Percentiles rank a stretch among this genome's conserved stretches.
Evolutionary conservation across 2,329 filamentous ascomycete species (phyloP).

Genomic region (Aspergillus felis): DNA sequence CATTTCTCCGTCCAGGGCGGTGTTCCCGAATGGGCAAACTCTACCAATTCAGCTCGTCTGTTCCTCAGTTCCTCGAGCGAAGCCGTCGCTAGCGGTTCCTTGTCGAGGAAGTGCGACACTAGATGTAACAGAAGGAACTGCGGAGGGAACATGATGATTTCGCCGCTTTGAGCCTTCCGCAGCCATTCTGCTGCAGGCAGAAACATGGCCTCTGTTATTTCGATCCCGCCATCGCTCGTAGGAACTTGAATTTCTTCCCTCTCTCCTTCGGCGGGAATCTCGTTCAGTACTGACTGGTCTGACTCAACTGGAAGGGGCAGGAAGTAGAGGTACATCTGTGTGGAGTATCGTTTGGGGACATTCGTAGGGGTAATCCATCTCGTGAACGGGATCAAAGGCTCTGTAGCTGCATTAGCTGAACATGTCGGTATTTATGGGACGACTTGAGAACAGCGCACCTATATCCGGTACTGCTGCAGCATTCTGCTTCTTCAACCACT

Average conservation of each 20-base stretch:
- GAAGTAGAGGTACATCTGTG: constrained; percentile 96
- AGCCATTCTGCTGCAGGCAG: constrained; percentile 69
- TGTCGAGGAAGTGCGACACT: constrained; percentile 47
- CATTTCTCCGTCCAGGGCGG: constrained; percentile 47
- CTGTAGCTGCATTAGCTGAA: constrained; percentile 31
- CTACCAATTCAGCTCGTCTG: constrained; percentile 44
- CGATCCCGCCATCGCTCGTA: constrained; percentile 65
- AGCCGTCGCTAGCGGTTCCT: constrained; percentile 21
- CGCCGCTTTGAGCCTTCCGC: constrained; percentile 54
- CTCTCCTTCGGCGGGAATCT: constrained; percentile 38
- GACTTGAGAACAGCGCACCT: constrained; percentile 37
- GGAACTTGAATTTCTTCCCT: constrained; percentile 63
- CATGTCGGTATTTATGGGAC: background rate
- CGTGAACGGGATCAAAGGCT: constrained; percentile 74
- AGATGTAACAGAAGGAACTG: constrained; percentile 64
- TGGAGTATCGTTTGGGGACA: constrained; percentile 75
- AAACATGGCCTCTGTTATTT: constrained; percentile 74
- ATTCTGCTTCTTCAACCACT: constrained; percentile 54
- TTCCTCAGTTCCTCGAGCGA: constrained; percentile 27
- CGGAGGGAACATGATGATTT: constrained; percentile 84
- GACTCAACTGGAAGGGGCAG: constrained; percentile 57
- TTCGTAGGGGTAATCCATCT: constrained; percentile 81
- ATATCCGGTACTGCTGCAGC: constrained; percentile 51
- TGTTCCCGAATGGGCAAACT: constrained; percentile 46
- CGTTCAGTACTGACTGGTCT: constrained; percentile 26